Percentiles rank a stretch among this genome's conserved stretches.
Evolutionary conservation across 2,329 filamentous ascomycete genomes (phyloP).

Genomic region (Colletotrichum musae): DNA sequence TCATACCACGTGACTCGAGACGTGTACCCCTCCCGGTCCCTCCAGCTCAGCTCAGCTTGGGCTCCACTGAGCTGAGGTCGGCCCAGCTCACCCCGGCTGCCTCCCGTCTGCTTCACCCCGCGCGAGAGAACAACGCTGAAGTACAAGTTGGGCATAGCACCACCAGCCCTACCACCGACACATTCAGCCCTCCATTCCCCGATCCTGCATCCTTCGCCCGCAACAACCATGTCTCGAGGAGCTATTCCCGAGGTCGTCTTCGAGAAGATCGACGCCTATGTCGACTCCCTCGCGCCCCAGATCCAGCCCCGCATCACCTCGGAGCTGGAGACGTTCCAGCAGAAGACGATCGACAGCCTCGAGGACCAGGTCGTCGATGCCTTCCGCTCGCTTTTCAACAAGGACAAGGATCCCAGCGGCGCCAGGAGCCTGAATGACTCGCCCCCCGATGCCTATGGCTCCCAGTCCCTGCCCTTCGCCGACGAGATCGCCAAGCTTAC

Average conservation of each 20-base stretch:
- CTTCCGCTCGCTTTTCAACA: slow-evolving; percentile 61
- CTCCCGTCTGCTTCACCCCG: slow-evolving; percentile 16
- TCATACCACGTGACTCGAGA: slow-evolving; percentile 15
- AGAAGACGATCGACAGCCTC: slow-evolving; percentile 61
- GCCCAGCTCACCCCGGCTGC: slow-evolving; percentile 20
- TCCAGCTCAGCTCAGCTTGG: neutral
- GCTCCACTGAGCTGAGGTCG: neutral
- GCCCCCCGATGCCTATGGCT: slow-evolving; percentile 58
- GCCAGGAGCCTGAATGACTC: slow-evolving; percentile 49
- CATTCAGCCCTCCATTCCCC: neutral
- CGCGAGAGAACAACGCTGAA: slow-evolving; percentile 1
- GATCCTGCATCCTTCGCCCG: neutral
- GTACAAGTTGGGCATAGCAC: slow-evolving; percentile 30
- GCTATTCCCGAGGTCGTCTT: slow-evolving; percentile 59
- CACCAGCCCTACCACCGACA: slow-evolving; percentile 4
- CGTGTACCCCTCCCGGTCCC: neutral
- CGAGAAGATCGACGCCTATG: slow-evolving; percentile 61
- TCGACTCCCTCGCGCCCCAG: slow-evolving; percentile 62
- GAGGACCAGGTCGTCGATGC: slow-evolving; percentile 61
- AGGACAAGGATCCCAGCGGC: slow-evolving; percentile 44
- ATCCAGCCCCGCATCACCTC: slow-evolving; percentile 61
- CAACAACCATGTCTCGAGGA: slow-evolving; percentile 50
- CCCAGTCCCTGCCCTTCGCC: slow-evolving; percentile 60
- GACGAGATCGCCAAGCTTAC: slow-evolving; percentile 60
- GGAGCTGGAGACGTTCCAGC: slow-evolving; percentile 60